Evolutionary conservation across 176 grass and related monocot genomes (phyloP).

Genomic region (Bromus sterilis): DNA sequence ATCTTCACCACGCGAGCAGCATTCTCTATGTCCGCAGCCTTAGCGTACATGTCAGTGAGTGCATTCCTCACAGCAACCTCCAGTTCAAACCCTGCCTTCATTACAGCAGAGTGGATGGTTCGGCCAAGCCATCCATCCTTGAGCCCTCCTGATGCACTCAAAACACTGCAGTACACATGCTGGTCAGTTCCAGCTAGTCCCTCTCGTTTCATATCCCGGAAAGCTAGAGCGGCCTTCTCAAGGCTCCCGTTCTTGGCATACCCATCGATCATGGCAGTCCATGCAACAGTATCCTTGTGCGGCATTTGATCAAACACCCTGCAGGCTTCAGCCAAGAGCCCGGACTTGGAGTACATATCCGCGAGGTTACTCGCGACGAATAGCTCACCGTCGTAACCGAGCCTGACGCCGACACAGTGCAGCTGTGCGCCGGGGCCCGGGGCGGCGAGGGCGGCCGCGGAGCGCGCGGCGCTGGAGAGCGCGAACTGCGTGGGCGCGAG

Average conservation of each 20-base stretch:
- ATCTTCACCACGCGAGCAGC: constrained; percentile 26
- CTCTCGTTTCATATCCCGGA: constrained; percentile 43
- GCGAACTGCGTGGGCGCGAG: constrained; percentile 44
- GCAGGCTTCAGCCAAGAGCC: constrained; percentile 27
- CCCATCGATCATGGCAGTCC: constrained; percentile 66
- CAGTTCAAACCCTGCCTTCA: constrained; percentile 33
- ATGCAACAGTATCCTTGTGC: constrained; percentile 46
- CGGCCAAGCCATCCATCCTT: constrained; percentile 23
- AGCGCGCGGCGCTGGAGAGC: constrained; percentile 48
- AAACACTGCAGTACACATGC: constrained; percentile 40
- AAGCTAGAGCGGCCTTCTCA: constrained; percentile 13
- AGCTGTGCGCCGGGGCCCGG: constrained; percentile 28
- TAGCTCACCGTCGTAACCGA: constrained; percentile 35
- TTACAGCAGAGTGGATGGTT: constrained; percentile 29
- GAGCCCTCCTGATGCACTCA: constrained; percentile 40
- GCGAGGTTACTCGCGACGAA: constrained; percentile 58
- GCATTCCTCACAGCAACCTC: constrained; percentile 43
- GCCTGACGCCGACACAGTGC: constrained; percentile 29
- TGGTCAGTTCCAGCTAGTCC: constrained; percentile 32
- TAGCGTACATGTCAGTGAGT: constrained; percentile 42
- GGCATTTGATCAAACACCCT: constrained; percentile 63
- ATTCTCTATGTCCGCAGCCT: constrained; percentile 44
- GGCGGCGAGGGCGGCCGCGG: constrained; percentile 22
- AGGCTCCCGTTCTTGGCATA: constrained; percentile 46
- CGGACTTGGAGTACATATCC: constrained; percentile 51